A percentile compares a stretch with the other conserved stretches of the same genome.
These are phyloP conservation scores for Ramalina intermedia DNA, from an alignment of 495 filamentous ascomycete genomes.

Conservation along the genomic window DNA sequence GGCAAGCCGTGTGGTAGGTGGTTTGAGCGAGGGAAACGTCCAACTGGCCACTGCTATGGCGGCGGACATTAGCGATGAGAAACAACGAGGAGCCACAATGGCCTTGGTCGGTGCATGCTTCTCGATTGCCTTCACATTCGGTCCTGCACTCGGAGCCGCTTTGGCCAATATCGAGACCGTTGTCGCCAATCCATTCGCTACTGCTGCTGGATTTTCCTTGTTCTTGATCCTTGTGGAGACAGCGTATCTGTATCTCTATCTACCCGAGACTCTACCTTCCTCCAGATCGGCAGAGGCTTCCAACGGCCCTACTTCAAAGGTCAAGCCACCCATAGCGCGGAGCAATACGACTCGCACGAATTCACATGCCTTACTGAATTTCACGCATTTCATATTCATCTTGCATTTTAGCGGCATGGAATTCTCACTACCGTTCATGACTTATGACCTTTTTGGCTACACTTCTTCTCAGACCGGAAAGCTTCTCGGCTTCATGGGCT, in stretches of 20 bases:
- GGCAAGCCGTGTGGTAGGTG: slow-evolving; percentile 79
- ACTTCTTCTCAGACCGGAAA: slow-evolving; percentile 65
- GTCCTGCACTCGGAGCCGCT: slow-evolving; percentile 78
- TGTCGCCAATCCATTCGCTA: slow-evolving; percentile 81
- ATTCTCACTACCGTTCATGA: slow-evolving; percentile 92
- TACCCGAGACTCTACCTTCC: slow-evolving; percentile 76
- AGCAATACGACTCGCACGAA: slow-evolving; percentile 43
- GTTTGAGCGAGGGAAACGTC: slow-evolving; percentile 91
- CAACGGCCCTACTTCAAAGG: not conserved
- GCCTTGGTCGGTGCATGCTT: slow-evolving; percentile 93
- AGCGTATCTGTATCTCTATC: slow-evolving; percentile 65
- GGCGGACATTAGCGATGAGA: slow-evolving; percentile 80
- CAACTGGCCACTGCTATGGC: slow-evolving; percentile 95
- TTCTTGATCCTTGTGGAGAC: slow-evolving; percentile 75
- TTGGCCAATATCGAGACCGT: slow-evolving; percentile 61
- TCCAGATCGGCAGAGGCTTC: slow-evolving; percentile 6
- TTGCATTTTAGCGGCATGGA: slow-evolving; percentile 97
- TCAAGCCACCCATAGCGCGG: not conserved
- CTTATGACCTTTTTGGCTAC: slow-evolving; percentile 78
- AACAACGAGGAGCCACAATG: slow-evolving; percentile 76
- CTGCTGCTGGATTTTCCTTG: slow-evolving; percentile 73
- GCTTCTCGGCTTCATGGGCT: slow-evolving; percentile 83
- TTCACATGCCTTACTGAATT: slow-evolving; percentile 66
- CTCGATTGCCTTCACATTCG: slow-evolving; percentile 92
- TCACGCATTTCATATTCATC: slow-evolving; percentile 79